Conservation (phyloP, 2,329 filamentous ascomycete genomes). For the Penicillium sp. region DNA sequence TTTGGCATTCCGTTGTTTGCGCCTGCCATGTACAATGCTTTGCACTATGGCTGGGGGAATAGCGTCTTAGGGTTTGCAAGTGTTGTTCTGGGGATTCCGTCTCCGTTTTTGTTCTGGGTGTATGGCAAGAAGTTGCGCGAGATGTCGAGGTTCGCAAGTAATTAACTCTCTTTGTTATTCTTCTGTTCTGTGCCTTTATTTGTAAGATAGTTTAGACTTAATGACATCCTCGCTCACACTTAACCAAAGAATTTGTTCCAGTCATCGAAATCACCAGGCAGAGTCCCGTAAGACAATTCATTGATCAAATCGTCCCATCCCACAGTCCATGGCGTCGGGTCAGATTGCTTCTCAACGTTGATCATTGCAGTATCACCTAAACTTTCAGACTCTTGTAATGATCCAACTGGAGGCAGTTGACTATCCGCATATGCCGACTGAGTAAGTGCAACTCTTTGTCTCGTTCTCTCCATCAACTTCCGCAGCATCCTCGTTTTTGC, state of each 20-base stretch:
- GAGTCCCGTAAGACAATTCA: conserved; percentile 1
- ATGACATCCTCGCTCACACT: too few species aligned
- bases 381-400: neutral
- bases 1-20: conserved; percentile 41
- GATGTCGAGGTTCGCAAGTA: too few species aligned
- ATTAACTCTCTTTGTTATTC: too few species aligned
- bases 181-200: too few species aligned
- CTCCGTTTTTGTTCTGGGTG: conserved; percentile 49
- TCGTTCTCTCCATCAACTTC: conserved; percentile 1
- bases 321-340: neutral
- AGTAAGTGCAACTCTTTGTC: conserved; percentile 1
- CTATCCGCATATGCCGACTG: neutral
- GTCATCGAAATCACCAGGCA: neutral
- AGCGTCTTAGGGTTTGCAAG: conserved; percentile 37
- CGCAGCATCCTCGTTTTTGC: neutral
- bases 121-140: conserved; percentile 44
- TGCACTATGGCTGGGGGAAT: conserved; percentile 39
- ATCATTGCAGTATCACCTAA: neutral
- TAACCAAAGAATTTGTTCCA: neutral
- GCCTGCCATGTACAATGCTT: conserved; percentile 34
- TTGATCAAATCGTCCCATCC: conserved; percentile 5
- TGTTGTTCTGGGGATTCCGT: conserved; percentile 40
- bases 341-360: neutral
- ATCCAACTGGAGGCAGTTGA: neutral
- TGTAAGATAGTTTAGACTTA: too few species aligned